A percentile compares a stretch with the other conserved stretches of the same genome.
These are phyloP conservation scores for Rheum nobile DNA, from an alignment of 148 eudicot genomes.

Conservation along the genomic window DNA sequence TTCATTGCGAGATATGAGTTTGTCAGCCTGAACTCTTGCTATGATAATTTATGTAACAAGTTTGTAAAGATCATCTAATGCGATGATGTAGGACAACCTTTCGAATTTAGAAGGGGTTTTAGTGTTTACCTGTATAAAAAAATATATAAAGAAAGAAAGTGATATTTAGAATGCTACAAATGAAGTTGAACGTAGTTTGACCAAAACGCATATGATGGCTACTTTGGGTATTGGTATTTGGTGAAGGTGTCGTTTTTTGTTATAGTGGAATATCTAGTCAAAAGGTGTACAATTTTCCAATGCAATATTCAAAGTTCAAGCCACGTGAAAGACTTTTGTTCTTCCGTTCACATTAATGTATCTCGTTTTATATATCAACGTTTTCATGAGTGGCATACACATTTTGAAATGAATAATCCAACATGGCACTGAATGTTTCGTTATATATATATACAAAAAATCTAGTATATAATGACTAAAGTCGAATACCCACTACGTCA, in stretches of 20 bases:
- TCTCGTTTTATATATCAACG: not conserved
- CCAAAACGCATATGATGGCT: not conserved
- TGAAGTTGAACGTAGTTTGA: not conserved
- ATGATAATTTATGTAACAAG: no score
- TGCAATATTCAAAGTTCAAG: not conserved
- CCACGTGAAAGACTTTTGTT: not conserved
- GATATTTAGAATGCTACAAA: no score
- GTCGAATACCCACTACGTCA: no score
- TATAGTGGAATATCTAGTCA: not conserved
- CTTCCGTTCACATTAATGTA: not conserved
- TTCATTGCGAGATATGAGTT: no score
- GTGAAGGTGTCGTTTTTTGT: not conserved
- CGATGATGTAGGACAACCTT: no score
- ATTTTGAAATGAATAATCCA: not conserved
- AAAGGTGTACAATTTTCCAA: not conserved
- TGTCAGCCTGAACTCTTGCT: no score
- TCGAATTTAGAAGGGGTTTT: no score
- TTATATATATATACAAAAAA: no score
- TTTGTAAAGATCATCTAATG: no score
- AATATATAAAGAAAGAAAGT: no score
- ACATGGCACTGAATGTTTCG: not conserved
- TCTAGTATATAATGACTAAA: no score
- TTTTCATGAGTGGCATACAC: not conserved
- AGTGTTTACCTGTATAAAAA: no score
- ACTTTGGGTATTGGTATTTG: not conserved